Base-by-base conservation (phyloP, 2,329 filamentous ascomycete species). In the Trichophyton benhamiae region DNA sequence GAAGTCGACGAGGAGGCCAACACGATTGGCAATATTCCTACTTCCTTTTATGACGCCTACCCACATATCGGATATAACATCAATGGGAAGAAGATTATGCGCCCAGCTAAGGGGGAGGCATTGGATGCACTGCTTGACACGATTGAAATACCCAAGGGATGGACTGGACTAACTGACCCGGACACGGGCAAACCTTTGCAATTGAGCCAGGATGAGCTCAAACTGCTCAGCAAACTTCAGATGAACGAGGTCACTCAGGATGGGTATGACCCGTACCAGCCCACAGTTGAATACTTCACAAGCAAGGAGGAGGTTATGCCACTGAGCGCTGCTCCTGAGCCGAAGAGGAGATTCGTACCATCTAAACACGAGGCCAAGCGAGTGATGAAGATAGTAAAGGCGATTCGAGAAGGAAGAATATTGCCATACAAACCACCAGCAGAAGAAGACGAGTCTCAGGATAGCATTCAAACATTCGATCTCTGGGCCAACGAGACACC, bases 61-160 rank as follows among this genome's bases (percentile, higher is more conserved):
- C 94, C 94, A 58, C 94, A 99, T 73, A 96, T 99, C 72, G 94
- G 94, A 63, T 99, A 99, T 76, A 89, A 96, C 69, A 97, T 99
- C 78, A 95, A 99, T 74, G 94, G 94, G 74, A 96, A 95, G 82
- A 95, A 89, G 75, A 96, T 99, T 66, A 89, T 96, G 86, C 87
- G 94, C 59, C 94, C 94, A 5, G 94, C 95, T 3, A 92, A 91
- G 67, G 92, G 92, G 59, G 88, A 96, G 72, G 94, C 94, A 41
- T 78, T 99, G 36, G 94, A 99, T 78, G 90, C 91, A 11, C 81
- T 99, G 49, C 80, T 99, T 8, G 92, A 99, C 69, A 96, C 89
- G 75, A 99, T 99, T 69, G 94, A 99, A 71, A 80, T 99, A 41
- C 94, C 94, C 13, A 91, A 96, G 79, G 94, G 92, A 66, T 99